Percentiles rank a stretch among this genome's conserved stretches.
Evolutionary conservation across 2,329 filamentous ascomycete genomes (phyloP).

Genomic region (Penicillium frequentans): DNA sequence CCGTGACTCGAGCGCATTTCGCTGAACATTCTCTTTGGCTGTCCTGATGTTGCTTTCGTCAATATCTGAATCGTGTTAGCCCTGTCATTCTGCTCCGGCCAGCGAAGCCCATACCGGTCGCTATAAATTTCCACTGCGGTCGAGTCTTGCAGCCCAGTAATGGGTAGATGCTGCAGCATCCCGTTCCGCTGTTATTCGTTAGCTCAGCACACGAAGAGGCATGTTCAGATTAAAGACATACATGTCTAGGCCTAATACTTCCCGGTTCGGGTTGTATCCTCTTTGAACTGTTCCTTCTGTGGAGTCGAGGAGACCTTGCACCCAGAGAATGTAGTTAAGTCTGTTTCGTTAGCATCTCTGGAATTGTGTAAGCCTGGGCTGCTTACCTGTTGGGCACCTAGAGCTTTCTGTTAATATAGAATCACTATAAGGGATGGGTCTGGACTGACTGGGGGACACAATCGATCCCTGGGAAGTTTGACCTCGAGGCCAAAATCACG

Average conservation of each 20-base stretch:
- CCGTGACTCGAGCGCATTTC: constrained; percentile 64
- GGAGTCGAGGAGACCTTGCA: constrained; percentile 77
- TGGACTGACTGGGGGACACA: constrained; percentile 75
- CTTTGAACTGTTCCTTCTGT: constrained; percentile 52
- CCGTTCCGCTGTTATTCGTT: constrained; percentile 64
- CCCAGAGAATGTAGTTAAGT: constrained; percentile 88
- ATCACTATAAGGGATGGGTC: background rate
- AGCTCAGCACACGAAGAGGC: constrained; percentile 4
- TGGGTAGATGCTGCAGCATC: constrained; percentile 88
- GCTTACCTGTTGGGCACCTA: constrained; percentile 49
- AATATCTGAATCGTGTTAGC: constrained; percentile 59
- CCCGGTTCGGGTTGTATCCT: constrained; percentile 55
- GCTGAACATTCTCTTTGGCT: constrained; percentile 65
- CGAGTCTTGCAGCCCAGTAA: constrained; percentile 72
- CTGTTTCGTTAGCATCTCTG: constrained; percentile 40
- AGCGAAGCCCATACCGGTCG: constrained; percentile 53
- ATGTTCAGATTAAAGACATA: constrained; percentile 26
- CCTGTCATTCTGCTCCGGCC: no score
- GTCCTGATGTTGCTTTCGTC: constrained; percentile 68
- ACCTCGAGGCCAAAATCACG: constrained; percentile 72
- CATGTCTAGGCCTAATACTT: constrained; percentile 74
- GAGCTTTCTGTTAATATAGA: background rate
- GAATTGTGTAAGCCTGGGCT: background rate
- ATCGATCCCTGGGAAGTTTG: constrained; percentile 70
- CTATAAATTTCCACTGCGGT: constrained; percentile 69